Evolutionary conservation across 306 rosid species (phyloP).

Genomic region (Potentilla sterilis): DNA sequence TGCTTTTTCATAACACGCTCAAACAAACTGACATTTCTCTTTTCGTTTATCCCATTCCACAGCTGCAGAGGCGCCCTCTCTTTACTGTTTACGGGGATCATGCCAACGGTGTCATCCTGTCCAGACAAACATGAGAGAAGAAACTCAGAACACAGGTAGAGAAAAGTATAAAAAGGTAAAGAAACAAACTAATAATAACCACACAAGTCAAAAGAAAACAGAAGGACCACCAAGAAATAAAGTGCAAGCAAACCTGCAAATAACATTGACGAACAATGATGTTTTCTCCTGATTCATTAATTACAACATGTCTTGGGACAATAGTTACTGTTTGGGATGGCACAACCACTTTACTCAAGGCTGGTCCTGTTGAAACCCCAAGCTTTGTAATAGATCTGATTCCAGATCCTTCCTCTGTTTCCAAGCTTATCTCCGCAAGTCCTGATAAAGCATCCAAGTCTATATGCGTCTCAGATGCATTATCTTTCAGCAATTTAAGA

Average conservation of each 20-base stretch:
- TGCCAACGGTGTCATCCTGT: conserved; percentile 72
- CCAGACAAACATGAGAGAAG: conserved; percentile 20
- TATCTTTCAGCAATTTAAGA: conserved; percentile 56
- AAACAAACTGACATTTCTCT: conserved; percentile 63
- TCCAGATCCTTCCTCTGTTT: conserved; percentile 55
- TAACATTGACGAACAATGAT: conserved; percentile 70
- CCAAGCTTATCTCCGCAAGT: conserved; percentile 76
- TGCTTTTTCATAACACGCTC: conserved; percentile 75
- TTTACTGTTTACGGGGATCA: conserved; percentile 50
- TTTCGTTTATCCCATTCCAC: conserved; percentile 53
- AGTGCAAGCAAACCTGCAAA: conserved; percentile 58
- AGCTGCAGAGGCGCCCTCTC: conserved; percentile 56
- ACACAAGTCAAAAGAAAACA: neutral
- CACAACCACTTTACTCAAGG: conserved; percentile 47
- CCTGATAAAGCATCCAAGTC: conserved; percentile 91
- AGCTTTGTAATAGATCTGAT: conserved; percentile 59
- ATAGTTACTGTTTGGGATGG: conserved; percentile 78
- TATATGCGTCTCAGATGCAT: conserved; percentile 60
- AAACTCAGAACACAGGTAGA: neutral
- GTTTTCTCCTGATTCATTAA: conserved; percentile 67
- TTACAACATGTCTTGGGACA: conserved; percentile 82
- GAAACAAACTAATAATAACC: conserved; percentile 6
- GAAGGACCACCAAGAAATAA: conserved; percentile 12
- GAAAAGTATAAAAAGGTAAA: neutral
- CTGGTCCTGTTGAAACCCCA: conserved; percentile 80